A percentile compares a stretch with the other conserved stretches of the same genome.
Conservation (phyloP, 1,139 yeast genomes). For the Nakaseomyces kungkrabaensis region DNA sequence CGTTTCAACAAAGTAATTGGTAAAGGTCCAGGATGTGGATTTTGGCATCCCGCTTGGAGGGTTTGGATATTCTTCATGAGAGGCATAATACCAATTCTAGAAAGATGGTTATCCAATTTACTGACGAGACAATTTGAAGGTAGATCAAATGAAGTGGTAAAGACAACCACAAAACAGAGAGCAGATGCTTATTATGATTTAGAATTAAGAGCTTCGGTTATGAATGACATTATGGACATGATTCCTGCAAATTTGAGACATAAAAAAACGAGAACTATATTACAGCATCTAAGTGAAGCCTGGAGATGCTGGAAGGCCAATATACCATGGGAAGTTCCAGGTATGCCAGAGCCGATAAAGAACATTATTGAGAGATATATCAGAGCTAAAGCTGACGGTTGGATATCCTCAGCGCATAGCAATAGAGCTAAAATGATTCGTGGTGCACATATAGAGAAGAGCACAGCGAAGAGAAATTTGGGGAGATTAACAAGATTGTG, state of each 20-base stretch:
- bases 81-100: constrained; percentile 87
- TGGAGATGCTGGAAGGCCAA: constrained; percentile 99
- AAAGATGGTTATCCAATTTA: constrained; percentile 90
- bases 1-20: constrained; percentile 75
- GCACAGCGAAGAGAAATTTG: constrained; percentile 84
- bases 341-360: constrained; percentile 84
- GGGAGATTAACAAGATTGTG: constrained; percentile 88
- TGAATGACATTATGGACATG: constrained; percentile 94
- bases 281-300: constrained; percentile 93
- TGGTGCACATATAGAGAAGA: constrained; percentile 88
- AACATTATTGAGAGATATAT: constrained; percentile 80
- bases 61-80: constrained; percentile 90
- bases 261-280: constrained; percentile 72
- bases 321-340: constrained; percentile 97
- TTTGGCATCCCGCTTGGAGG: constrained; percentile 99
- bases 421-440: constrained; percentile 80
- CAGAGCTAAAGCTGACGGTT: constrained; percentile 92
- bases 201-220: constrained; percentile 85
- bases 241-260: constrained; percentile 92
- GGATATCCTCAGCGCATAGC: constrained; percentile 89
- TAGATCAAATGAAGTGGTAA: constrained; percentile 84
- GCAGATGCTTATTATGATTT: constrained; percentile 91
- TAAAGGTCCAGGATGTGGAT: constrained; percentile 98
- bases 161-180: constrained; percentile 90
- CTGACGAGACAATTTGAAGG: constrained; percentile 95